Conservation (phyloP, 805 yeast genomes). For the Candida wancherniae region DNA sequence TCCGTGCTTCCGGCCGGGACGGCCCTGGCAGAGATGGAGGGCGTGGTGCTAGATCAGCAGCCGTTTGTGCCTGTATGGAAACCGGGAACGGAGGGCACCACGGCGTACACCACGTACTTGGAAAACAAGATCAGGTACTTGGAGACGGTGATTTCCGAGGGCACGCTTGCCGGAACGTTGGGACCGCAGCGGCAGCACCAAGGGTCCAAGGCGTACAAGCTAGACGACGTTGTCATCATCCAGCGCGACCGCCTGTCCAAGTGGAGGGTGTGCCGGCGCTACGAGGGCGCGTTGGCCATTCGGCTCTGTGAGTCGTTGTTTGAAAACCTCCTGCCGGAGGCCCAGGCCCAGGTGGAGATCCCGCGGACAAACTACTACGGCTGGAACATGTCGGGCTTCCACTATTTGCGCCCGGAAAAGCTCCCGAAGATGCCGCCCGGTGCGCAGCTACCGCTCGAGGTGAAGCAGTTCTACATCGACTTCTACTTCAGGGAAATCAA, state of each 20-base stretch:
- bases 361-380: constrained; percentile 61
- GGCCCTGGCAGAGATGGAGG: too few species aligned
- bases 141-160: constrained; percentile 19
- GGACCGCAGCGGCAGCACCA: background rate
- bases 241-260: constrained; percentile 27
- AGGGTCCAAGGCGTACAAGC: background rate
- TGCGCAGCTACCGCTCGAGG: constrained; percentile 6
- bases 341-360: constrained; percentile 31
- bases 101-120: constrained; percentile 17
- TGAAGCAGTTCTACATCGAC: constrained; percentile 22
- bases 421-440: constrained; percentile 31
- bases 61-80: constrained; percentile 2
- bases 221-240: constrained; percentile 16
- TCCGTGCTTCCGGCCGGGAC: too few species aligned
- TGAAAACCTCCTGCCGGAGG: constrained; percentile 29
- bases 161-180: background rate
- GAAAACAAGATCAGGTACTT: constrained; percentile 39
- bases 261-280: constrained; percentile 45
- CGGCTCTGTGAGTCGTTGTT: constrained; percentile 32
- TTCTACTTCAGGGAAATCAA: constrained; percentile 48
- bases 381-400: constrained; percentile 62
- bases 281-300: constrained; percentile 36
- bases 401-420: constrained; percentile 35
- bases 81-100: constrained; percentile 1
- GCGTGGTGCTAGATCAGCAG: too few species aligned